Base-by-base conservation (phyloP, 2,329 filamentous ascomycete species). In the Fusarium sp. region DNA sequence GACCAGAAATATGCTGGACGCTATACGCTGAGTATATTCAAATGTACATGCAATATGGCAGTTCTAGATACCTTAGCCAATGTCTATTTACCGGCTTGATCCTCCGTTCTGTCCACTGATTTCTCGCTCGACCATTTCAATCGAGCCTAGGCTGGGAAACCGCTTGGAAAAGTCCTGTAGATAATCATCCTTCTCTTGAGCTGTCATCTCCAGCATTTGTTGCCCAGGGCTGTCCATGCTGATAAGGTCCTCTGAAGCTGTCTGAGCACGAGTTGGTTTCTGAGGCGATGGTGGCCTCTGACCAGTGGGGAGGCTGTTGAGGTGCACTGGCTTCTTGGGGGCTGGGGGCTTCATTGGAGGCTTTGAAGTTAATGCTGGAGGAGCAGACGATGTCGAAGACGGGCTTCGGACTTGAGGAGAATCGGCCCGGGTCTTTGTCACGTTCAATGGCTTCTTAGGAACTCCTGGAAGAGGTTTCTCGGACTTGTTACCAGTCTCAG, bases 71-170 rank as follows among this genome's bases (percentile, higher is more conserved):
- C 52, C 49, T 43, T 54, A 27, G 45, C 52, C 50, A 51, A 57
- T 52, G 43, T 59, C 45, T 50, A 47, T 58, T 73, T 61, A 77
- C 66, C 72, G 73, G 66, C 66, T 63, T 24, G 70, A 59, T 38
- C 66, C 67, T 81, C 75, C 85, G 24, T 66, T 61, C 15, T 71
- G 75, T n/a, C 71, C 70, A 38, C 66, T 70, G 46, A 82, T 77
- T 56, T 88, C 91, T 65, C 90, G 88, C 81, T 96, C 92, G n/a
- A 94, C 91, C 90, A 95, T 92, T 82, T 98, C 95, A 73, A 98
- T 88, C 12, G 93, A 88, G 59, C 90, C 91, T 63, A 98, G 82
- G 77, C 92, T 97, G 1, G 95, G 95, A 80, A 94, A 98, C 63
- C 94, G 86, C 80, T 94, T 94, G 66, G 90, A 91, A 78, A 98